Conservation (phyloP, 192 early-diverging fungal species). For the Coemansia sp. region DNA sequence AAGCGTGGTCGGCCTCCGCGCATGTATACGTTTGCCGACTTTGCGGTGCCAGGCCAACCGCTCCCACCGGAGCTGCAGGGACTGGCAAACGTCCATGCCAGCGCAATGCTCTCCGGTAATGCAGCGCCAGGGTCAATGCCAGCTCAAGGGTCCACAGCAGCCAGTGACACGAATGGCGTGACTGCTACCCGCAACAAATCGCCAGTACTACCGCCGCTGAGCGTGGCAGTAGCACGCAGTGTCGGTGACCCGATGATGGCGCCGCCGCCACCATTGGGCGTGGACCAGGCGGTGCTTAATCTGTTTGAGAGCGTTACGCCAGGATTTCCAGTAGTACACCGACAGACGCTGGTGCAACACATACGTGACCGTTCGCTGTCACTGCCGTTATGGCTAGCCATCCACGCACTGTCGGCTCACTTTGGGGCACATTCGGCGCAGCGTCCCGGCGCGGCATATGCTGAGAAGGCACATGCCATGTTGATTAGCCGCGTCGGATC, state of each 20-base stretch:
- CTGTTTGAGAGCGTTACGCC: slow-evolving; percentile 44
- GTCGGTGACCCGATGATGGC: slow-evolving; percentile 30
- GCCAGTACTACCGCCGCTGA: slow-evolving; percentile 36
- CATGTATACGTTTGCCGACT: slow-evolving; percentile 54
- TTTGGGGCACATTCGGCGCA: slow-evolving; percentile 26
- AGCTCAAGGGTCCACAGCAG: not conserved
- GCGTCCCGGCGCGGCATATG: slow-evolving; percentile 29
- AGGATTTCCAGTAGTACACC: slow-evolving; percentile 41
- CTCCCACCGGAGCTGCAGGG: slow-evolving; percentile 46
- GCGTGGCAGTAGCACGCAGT: slow-evolving; percentile 27
- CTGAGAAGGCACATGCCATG: slow-evolving; percentile 46
- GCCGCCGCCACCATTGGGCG: slow-evolving; percentile 36
- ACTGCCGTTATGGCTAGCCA: slow-evolving; percentile 51
- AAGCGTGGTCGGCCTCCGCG: slow-evolving; percentile 50
- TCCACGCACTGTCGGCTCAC: slow-evolving; percentile 44
- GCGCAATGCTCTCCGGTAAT: slow-evolving; percentile 27
- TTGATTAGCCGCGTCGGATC: slow-evolving; percentile 36
- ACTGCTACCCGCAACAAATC: slow-evolving; percentile 22
- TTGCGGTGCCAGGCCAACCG: slow-evolving; percentile 48
- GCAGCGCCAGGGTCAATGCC: not conserved
- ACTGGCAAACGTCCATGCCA: slow-evolving; percentile 36
- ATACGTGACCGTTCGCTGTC: slow-evolving; percentile 41
- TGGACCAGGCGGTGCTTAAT: slow-evolving; percentile 51
- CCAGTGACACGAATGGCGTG: slow-evolving; percentile 21
- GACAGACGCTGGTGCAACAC: slow-evolving; percentile 40